Percentiles rank a stretch among this genome's conserved stretches.
Evolutionary conservation across 176 grass and related monocot genomes (phyloP).

Genomic region (Eragrostis curvula): DNA sequence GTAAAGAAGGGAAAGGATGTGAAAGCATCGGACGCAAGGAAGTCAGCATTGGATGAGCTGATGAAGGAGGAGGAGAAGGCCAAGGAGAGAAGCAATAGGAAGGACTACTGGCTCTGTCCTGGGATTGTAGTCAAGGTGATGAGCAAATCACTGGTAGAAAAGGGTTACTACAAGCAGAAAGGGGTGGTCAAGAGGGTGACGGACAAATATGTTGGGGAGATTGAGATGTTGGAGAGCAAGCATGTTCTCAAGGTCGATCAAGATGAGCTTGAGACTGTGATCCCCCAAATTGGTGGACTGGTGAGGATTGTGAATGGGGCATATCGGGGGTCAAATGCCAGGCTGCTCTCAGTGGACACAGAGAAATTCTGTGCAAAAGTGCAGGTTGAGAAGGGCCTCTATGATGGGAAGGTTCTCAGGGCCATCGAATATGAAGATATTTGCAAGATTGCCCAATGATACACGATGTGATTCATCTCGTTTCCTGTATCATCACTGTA

Average conservation of each 20-base stretch:
- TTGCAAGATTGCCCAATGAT: slow-evolving; percentile 73
- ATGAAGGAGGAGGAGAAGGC: slow-evolving; percentile 94
- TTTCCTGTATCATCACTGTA: slow-evolving; percentile 23
- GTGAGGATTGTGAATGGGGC: slow-evolving; percentile 90
- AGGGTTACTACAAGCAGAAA: slow-evolving; percentile 95
- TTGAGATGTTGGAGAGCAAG: slow-evolving; percentile 92
- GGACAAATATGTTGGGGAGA: slow-evolving; percentile 86
- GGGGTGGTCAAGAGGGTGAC: slow-evolving; percentile 74
- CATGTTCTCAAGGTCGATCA: slow-evolving; percentile 90
- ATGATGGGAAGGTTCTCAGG: slow-evolving; percentile 85
- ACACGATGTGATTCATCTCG: background rate
- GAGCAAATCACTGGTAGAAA: slow-evolving; percentile 79
- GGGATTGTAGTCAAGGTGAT: slow-evolving; percentile 91
- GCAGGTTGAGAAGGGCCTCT: slow-evolving; percentile 89
- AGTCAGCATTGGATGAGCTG: slow-evolving; percentile 77
- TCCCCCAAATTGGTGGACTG: slow-evolving; percentile 86
- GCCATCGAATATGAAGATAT: slow-evolving; percentile 94
- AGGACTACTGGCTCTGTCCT: slow-evolving; percentile 91
- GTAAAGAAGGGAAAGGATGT: slow-evolving; percentile 48
- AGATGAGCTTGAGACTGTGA: slow-evolving; percentile 91
- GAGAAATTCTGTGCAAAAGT: slow-evolving; percentile 80
- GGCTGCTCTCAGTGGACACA: slow-evolving; percentile 75
- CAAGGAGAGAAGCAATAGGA: slow-evolving; percentile 87
- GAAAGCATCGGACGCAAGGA: slow-evolving; percentile 36
- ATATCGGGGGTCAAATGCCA: slow-evolving; percentile 76